These are phyloP conservation scores for Prunus yedoensis DNA, from an alignment of 331 rosid genomes.

Conservation along the genomic window DNA sequence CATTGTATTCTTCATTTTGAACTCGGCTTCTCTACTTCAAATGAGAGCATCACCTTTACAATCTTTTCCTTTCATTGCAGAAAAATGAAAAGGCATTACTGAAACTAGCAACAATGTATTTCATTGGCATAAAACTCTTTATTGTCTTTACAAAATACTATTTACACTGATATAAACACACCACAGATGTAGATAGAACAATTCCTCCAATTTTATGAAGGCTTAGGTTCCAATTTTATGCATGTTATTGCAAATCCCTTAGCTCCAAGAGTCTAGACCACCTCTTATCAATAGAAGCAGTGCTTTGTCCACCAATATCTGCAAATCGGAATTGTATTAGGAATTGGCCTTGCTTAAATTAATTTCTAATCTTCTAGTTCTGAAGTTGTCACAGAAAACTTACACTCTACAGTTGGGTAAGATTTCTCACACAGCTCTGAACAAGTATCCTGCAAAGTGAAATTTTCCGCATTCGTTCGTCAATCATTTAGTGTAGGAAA, in stretches of 20 bases:
- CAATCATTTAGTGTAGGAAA: neutral
- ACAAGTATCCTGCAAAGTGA: constrained; percentile 68
- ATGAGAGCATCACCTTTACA: no score
- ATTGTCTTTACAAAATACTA: neutral
- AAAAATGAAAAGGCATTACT: no score
- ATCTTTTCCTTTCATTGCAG: no score
- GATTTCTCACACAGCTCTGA: constrained; percentile 78
- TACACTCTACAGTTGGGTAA: constrained; percentile 57
- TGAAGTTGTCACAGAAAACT: constrained; percentile 22
- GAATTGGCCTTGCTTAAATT: neutral
- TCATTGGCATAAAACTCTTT: neutral
- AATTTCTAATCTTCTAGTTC: no score
- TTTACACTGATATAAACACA: neutral
- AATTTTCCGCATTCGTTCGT: neutral
- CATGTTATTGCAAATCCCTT: constrained; percentile 22
- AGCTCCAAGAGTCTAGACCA: constrained; percentile 77
- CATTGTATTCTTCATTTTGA: no score
- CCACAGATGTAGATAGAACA: neutral
- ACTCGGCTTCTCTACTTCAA: no score
- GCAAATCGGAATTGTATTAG: constrained; percentile 19
- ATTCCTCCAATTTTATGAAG: neutral
- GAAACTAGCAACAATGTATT: no score
- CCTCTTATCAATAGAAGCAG: constrained; percentile 51
- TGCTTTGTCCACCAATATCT: constrained; percentile 43
- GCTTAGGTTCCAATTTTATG: no score